Percentiles rank a stretch among this genome's conserved stretches.
phyloP scores from a whole-genome alignment of 305 asterid genomes.

The Caryopteris hybrid region DNA sequence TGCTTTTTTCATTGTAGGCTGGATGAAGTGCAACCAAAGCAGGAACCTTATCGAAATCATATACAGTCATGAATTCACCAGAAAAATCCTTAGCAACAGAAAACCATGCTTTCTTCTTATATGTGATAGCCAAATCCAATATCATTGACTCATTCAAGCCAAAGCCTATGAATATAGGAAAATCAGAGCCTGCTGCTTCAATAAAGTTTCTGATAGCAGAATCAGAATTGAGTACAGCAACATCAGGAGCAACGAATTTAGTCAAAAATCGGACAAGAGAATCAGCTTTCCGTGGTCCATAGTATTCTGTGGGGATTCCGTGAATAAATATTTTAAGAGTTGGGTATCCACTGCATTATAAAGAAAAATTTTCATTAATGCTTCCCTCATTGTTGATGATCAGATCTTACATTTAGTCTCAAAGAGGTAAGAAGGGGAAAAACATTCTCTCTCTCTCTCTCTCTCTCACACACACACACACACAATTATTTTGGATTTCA shows the following conservation, averaged over 20 bases:
- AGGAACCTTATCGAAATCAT: constrained; percentile 82
- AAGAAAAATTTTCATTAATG: constrained; percentile 17
- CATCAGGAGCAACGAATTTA: constrained; percentile 82
- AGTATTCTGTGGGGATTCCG: constrained; percentile 83
- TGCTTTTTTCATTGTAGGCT: constrained; percentile 59
- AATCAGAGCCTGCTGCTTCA: constrained; percentile 61
- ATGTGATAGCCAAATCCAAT: constrained; percentile 56
- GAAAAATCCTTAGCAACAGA: constrained; percentile 80
- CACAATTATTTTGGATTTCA: too few species aligned
- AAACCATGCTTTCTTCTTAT: constrained; percentile 96
- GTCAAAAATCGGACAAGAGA: constrained; percentile 51
- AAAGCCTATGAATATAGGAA: constrained; percentile 86
- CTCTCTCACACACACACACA: too few species aligned
- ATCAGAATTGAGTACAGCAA: constrained; percentile 58
- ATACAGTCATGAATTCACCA: constrained; percentile 53
- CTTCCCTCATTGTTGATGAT: background rate
- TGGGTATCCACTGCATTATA: constrained; percentile 83
- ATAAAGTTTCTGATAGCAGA: constrained; percentile 55
- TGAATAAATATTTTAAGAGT: constrained; percentile 80
- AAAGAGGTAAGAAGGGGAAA: background rate
- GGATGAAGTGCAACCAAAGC: constrained; percentile 74
- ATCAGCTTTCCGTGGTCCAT: constrained; percentile 85
- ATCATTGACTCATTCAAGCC: constrained; percentile 64
- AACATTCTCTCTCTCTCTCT: too few species aligned
- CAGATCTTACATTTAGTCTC: too few species aligned